A percentile compares a stretch with the other conserved stretches of the same genome.
Evolutionary conservation across 352 stramenopile genomes (phyloP).

Genomic region (Phytophthora nicotianae): DNA sequence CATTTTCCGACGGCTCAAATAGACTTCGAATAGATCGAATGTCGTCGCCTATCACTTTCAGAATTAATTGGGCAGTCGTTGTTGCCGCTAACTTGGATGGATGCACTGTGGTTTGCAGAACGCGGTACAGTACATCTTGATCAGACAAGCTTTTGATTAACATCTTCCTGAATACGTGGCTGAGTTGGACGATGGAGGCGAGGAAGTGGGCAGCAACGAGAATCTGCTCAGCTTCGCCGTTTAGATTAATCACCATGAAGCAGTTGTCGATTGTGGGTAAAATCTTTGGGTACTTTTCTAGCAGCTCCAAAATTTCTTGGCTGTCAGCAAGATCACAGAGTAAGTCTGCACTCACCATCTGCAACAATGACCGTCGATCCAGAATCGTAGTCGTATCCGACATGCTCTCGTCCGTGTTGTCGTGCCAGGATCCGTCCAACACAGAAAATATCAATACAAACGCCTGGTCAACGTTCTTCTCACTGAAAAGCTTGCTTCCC

Average conservation of each 20-base stretch:
- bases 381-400: conserved; percentile 45
- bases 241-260: conserved; percentile 69
- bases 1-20: conserved; percentile 46
- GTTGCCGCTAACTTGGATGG: conserved; percentile 69
- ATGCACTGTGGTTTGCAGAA: conserved; percentile 73
- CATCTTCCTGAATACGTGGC: conserved; percentile 67
- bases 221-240: conserved; percentile 65
- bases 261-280: conserved; percentile 52
- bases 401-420: conserved; percentile 27
- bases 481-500: conserved; percentile 80
- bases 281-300: conserved; percentile 66
- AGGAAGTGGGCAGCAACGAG: conserved; percentile 69
- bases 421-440: conserved; percentile 60
- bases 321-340: conserved; percentile 67
- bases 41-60: conserved; percentile 71
- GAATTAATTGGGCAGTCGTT: conserved; percentile 52
- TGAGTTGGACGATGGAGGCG: conserved; percentile 51
- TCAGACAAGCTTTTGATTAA: conserved; percentile 57
- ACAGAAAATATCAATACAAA: conserved; percentile 78
- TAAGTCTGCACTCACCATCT: conserved; percentile 69
- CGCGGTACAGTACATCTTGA: conserved; percentile 64
- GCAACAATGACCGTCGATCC: conserved; percentile 43
- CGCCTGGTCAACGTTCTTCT: conserved; percentile 81
- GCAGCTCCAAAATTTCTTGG: conserved; percentile 51
- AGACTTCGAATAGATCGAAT: conserved; percentile 47